Conservation (phyloP, 1,284 basidiomycete genomes). For the Puccinia coronata region DNA sequence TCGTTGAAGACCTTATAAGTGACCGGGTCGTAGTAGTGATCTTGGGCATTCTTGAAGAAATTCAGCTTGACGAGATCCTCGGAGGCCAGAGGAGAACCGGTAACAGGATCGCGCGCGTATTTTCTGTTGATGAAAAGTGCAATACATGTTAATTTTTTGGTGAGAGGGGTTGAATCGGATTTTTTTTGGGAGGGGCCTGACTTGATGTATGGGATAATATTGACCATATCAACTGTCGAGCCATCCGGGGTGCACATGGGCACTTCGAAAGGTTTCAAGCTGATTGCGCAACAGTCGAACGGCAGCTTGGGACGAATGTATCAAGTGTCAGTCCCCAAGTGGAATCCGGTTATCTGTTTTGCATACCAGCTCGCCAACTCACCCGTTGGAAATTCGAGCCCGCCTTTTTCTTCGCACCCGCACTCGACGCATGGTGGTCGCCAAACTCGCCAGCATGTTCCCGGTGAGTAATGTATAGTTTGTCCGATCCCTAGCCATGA, state of each 20-base stretch:
- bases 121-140: conserved; percentile 62
- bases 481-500: conserved; percentile 48
- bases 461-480: conserved; percentile 79
- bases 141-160: background rate
- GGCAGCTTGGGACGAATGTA: conserved; percentile 64
- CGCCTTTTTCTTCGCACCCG: conserved; percentile 43
- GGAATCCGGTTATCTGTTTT: background rate
- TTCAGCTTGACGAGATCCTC: conserved; percentile 82
- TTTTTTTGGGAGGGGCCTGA: conserved; percentile 65
- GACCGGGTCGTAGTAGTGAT: conserved; percentile 59
- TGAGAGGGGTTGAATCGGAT: conserved; percentile 41
- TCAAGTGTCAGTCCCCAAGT: background rate
- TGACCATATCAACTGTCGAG: conserved; percentile 57
- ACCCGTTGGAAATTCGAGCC: conserved; percentile 33
- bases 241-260: conserved; percentile 71
- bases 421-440: conserved; percentile 56
- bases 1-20: conserved; percentile 64
- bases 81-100: conserved; percentile 75
- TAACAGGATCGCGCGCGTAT: conserved; percentile 74
- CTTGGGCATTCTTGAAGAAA: conserved; percentile 66
- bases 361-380: conserved; percentile 31
- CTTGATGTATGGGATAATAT: conserved; percentile 69
- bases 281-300: conserved; percentile 88
- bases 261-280: conserved; percentile 83
- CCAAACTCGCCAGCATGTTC: conserved; percentile 72